A percentile compares a stretch with the other conserved stretches of the same genome.
phyloP scores from a whole-genome alignment of 2,329 filamentous ascomycete species.

The Neodidymelliopsis sp. region DNA sequence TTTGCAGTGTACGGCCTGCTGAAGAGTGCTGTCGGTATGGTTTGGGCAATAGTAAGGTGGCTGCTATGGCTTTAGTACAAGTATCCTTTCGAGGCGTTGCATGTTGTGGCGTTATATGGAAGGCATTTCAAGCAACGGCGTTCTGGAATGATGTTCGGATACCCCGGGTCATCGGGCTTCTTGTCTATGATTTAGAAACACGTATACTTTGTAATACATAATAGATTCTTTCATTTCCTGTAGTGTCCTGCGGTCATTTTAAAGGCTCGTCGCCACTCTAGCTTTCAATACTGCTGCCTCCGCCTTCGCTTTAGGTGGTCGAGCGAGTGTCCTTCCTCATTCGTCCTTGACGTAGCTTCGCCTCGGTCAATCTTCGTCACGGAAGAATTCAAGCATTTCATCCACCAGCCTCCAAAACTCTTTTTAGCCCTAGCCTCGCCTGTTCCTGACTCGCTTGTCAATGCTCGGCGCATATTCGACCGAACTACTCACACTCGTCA shows the following conservation, averaged over 20 bases:
- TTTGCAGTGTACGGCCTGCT: slow-evolving; percentile 78
- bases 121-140: slow-evolving; percentile 6
- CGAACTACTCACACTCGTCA: slow-evolving; percentile 7
- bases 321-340: too few species aligned
- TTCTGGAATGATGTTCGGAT: background rate
- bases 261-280: too few species aligned
- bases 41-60: slow-evolving; percentile 73
- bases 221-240: too few species aligned
- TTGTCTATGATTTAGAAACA: background rate
- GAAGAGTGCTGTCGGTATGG: slow-evolving; percentile 67
- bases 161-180: background rate
- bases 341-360: background rate
- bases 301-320: too few species aligned
- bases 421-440: background rate
- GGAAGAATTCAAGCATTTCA: slow-evolving; percentile 11
- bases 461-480: slow-evolving; percentile 7
- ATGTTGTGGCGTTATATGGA: background rate
- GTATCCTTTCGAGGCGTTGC: background rate
- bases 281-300: too few species aligned
- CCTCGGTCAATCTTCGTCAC: background rate
- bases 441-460: slow-evolving; percentile 9
- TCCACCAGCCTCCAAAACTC: background rate
- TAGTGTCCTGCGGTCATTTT: too few species aligned
- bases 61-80: slow-evolving; percentile 70
- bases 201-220: slow-evolving; percentile 2